Base-by-base conservation (phyloP, 805 yeast species). In the Komagataella ulmi region DNA sequence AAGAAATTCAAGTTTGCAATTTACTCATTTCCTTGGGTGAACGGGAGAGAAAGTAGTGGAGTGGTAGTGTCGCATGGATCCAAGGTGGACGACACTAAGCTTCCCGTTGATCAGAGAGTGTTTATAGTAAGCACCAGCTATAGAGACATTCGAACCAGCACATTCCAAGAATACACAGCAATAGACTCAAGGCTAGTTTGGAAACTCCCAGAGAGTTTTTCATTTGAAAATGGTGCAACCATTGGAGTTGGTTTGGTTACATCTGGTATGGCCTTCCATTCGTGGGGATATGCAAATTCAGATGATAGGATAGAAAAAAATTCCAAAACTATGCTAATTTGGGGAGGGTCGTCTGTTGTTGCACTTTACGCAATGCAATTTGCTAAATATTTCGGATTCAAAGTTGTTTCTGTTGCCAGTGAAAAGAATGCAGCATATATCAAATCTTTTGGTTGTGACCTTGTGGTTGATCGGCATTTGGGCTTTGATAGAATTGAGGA, bases 341-440 rank as follows among this genome's bases (percentile, higher is more conserved):
- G 77, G 77, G 78, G 78, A 44, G 78, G 75, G 3, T 67, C 74
- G 4, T 70, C 76, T 19, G 73, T 72, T 43, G 76, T 74, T 46
- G 78, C 77, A 0, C 59, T 72, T 5, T 73, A 70, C 54, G 58
- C 68, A 10, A 64, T 70, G 12, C 78, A 74, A 56, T 54, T 73
- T 44, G 74, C 76, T 1, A 71, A 61, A 50, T 56, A 68, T 30
- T 65, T 70, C 17, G 71, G 70, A 2, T 64, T 72, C 45, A 65
- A 63, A 19, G 72, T 73, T 21, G 60, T 73, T 17, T 55, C 61
- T 7, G 50, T 65, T 17, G 61, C 70, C 3, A 57, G 67, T 46
- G 17, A 45, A 6, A 50, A 51, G 3, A 58, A 64, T 51, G 51
- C 52, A 30, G 55, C 54, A 1, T 65, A 64, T 46, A 52, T 65